A percentile compares a stretch with the other conserved stretches of the same genome.
phyloP scores from a whole-genome alignment of 140 eudicot genomes.

The Anethum foeniculum region DNA sequence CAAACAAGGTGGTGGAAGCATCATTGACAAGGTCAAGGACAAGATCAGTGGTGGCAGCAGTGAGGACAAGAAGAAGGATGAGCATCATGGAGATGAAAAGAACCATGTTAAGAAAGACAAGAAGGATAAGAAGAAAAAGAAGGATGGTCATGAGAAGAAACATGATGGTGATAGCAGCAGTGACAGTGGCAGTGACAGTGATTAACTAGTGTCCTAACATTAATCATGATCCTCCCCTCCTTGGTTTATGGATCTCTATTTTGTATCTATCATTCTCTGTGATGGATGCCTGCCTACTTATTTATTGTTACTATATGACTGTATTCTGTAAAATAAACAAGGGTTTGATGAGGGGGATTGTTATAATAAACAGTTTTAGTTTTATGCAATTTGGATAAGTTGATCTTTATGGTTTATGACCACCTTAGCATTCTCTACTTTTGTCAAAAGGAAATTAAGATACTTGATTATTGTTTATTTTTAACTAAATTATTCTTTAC shows the following conservation, averaged over 20 bases:
- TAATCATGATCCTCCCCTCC: neutral
- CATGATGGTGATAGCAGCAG: constrained; percentile 31
- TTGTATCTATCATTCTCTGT: no score
- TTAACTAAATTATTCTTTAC: no score
- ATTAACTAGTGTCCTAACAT: constrained; percentile 7
- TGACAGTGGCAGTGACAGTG: constrained; percentile 53
- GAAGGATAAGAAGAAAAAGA: constrained; percentile 33
- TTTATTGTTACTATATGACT: neutral
- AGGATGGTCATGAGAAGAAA: constrained; percentile 26
- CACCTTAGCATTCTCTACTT: neutral
- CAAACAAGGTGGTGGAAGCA: constrained; percentile 29
- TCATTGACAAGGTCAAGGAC: constrained; percentile 11
- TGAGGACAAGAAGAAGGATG: neutral
- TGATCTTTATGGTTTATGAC: no score
- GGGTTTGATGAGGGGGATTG: neutral
- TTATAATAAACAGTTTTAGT: neutral
- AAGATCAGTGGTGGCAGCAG: constrained; percentile 24
- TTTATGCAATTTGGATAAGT: neutral
- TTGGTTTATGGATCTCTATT: neutral
- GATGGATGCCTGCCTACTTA: no score
- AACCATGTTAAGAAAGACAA: constrained; percentile 25
- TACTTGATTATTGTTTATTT: no score
- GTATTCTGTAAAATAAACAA: neutral
- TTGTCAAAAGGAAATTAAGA: neutral
- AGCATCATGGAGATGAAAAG: constrained; percentile 17